Base-by-base conservation (phyloP, 164 flowering plant species). In the Piper betle region DNA sequence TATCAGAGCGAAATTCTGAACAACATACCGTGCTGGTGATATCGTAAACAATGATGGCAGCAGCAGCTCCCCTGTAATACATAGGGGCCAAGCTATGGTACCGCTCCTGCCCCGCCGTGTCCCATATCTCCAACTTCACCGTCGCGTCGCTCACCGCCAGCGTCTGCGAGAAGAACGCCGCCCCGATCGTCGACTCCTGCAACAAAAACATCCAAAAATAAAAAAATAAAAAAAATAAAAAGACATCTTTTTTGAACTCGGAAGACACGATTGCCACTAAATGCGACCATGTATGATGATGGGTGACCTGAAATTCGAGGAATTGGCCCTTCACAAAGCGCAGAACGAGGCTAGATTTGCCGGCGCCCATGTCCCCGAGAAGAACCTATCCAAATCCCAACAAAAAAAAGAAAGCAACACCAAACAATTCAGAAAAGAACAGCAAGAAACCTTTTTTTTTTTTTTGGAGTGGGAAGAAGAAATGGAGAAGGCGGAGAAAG, bases 41-140 rank as follows among this genome's bases (percentile, higher is more conserved):
- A 59, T 82, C 91, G 54, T 78, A 84, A 56, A 84, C 91, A 42
- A 84, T 78, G 42, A 84, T 80, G 9, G 87, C 87, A 8, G 90
- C 87, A 8, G 85, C 87, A 53, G 90, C 90, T 41, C 87, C 87
- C 63, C 90, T 72, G 60, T 84, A 84, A 65, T 84, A 82, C 90
- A 84, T 84, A 25, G 90, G 90, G 64, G 90, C 90, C 75, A 84
- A 74, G 66, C 87, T 81, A 54, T 84, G 90, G 55, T 84, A 84
- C 66, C 87, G 71, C 70, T 84, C 90, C 63, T 84, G 90, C n/a
- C 90, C 90, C 6, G 90, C 90, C 0, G 90, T 84, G 68, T 84
- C 90, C 90, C 90, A 84, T 63, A 84, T 84, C 82, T 84, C 87
- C 66, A 84, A 81, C 62, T 84, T 84, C 46, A 84, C 79, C 0